These are phyloP conservation scores for Fraxinus quadrangulata DNA, from an alignment of 257 asterid species.

Conservation along the genomic window DNA sequence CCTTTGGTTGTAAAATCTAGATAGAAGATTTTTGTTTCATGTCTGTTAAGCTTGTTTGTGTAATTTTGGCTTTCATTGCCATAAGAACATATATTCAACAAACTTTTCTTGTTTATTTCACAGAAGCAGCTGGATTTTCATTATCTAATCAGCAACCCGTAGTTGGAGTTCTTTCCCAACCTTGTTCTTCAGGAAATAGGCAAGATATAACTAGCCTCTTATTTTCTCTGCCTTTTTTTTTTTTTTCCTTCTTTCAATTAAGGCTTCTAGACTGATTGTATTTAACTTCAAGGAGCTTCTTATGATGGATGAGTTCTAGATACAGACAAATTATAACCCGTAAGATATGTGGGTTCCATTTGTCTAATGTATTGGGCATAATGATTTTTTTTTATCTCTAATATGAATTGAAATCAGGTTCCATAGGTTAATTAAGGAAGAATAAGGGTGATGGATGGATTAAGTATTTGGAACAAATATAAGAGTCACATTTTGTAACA, in stretches of 20 bases:
- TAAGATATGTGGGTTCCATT: not conserved
- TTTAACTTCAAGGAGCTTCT: not conserved
- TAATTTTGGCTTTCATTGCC: constrained; percentile 4
- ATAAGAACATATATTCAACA: constrained; percentile 4
- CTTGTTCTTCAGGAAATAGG: constrained; percentile 84
- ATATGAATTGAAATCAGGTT: not conserved
- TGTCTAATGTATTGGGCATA: not conserved
- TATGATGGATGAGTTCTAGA: not conserved
- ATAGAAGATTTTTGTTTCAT: constrained; percentile 14
- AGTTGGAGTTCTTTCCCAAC: constrained; percentile 88
- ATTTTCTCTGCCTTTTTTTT: constrained; percentile 15
- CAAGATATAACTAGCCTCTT: constrained; percentile 44
- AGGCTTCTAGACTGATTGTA: constrained; percentile 5
- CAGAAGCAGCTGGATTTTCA: constrained; percentile 65
- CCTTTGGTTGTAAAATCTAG: constrained; percentile 10
- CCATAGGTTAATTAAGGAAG: not conserved
- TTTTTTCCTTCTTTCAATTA: not conserved
- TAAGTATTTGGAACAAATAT: constrained; percentile 21
- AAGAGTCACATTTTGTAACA: constrained; percentile 3
- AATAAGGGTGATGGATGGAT: constrained; percentile 6
- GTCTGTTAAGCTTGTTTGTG: constrained; percentile 18
- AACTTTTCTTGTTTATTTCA: constrained; percentile 21
- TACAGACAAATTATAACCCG: not conserved
- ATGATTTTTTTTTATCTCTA: not conserved
- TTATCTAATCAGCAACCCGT: constrained; percentile 55